Evolutionary conservation across 2,329 filamentous ascomycete genomes (phyloP).

Genomic region (Elsinoe perseae): DNA sequence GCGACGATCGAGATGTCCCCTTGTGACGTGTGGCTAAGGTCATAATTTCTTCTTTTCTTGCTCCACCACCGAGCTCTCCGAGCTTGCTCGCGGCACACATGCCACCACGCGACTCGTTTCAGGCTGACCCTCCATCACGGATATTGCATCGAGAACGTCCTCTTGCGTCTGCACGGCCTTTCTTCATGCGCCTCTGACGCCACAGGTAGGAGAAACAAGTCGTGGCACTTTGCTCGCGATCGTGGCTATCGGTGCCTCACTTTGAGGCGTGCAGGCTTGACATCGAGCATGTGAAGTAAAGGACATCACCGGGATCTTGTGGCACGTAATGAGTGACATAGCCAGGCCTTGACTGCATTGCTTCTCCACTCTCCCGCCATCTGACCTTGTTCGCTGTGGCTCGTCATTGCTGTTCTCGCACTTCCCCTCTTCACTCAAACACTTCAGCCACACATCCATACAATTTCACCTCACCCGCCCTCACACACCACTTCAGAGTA

Average conservation of each 20-base stretch:
- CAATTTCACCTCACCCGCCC: not conserved
- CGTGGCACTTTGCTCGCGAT: slow-evolving; percentile 13
- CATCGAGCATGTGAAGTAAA: slow-evolving; percentile 3
- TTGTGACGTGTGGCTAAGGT: slow-evolving; percentile 13
- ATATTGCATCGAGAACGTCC: slow-evolving; percentile 1
- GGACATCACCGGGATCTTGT: not conserved
- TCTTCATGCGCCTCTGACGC: slow-evolving; percentile 14
- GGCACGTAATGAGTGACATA: slow-evolving; percentile 15
- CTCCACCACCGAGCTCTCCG: no score
- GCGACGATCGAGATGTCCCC: slow-evolving; percentile 3
- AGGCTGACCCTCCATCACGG: slow-evolving; percentile 1
- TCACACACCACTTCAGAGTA: not conserved
- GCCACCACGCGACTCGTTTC: slow-evolving; percentile 12
- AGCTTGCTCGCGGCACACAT: not conserved
- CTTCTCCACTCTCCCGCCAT: slow-evolving; percentile 10
- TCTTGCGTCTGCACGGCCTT: slow-evolving; percentile 3
- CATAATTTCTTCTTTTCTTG: slow-evolving; percentile 10
- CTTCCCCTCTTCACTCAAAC: not conserved
- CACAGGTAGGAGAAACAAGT: slow-evolving; percentile 8
- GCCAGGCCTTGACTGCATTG: slow-evolving; percentile 2
- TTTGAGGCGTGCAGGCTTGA: slow-evolving; percentile 6
- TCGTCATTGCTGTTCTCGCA: slow-evolving; percentile 6
- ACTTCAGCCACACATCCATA: slow-evolving; percentile 11
- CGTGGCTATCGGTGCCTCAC: slow-evolving; percentile 14
- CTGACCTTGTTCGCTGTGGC: slow-evolving; percentile 6